These are phyloP conservation scores for Beauveria sp. DNA, from an alignment of 2,329 filamentous ascomycete genomes.

Conservation along the genomic window DNA sequence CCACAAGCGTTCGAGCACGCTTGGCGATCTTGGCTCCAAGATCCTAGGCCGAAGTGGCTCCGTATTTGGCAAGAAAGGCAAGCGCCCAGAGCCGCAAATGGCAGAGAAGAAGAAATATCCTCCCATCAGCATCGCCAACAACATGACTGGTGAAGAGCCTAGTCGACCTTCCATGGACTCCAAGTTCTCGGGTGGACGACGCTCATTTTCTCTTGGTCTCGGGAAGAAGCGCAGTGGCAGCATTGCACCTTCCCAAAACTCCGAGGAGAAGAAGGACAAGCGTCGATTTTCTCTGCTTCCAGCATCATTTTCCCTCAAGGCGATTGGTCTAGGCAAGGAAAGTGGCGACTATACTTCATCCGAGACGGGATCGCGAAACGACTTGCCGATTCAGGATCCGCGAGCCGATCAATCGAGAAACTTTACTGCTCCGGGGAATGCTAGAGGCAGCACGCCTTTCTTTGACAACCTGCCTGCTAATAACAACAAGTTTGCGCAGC, in stretches of 20 bases:
- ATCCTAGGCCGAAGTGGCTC: slow-evolving; percentile 79
- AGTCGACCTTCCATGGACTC: slow-evolving; percentile 63
- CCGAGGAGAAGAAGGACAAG: slow-evolving; percentile 50
- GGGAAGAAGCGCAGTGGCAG: slow-evolving; percentile 66
- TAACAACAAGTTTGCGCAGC: background rate
- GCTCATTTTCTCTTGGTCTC: slow-evolving; percentile 62
- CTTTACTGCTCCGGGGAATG: slow-evolving; percentile 29
- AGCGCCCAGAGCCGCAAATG: slow-evolving; percentile 39
- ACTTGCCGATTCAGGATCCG: slow-evolving; percentile 43
- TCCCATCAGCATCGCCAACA: slow-evolving; percentile 81
- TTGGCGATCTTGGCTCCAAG: slow-evolving; percentile 75
- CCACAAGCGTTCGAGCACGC: slow-evolving; percentile 67
- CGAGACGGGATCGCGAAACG: slow-evolving; percentile 43
- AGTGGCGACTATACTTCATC: slow-evolving; percentile 38
- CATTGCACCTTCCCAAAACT: slow-evolving; percentile 47
- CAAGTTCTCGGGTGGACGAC: slow-evolving; percentile 43
- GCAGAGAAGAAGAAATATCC: slow-evolving; percentile 73
- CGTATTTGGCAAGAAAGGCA: slow-evolving; percentile 59
- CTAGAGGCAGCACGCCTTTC: slow-evolving; percentile 28
- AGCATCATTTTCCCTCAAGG: slow-evolving; percentile 54
- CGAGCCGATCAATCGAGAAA: slow-evolving; percentile 23
- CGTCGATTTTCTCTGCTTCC: slow-evolving; percentile 67
- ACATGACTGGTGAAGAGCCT: slow-evolving; percentile 51
- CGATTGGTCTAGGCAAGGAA: slow-evolving; percentile 54
- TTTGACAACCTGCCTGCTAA: slow-evolving; percentile 26